phyloP scores from a whole-genome alignment of 805 yeast genomes.

The Kurtzmaniella fragi region DNA sequence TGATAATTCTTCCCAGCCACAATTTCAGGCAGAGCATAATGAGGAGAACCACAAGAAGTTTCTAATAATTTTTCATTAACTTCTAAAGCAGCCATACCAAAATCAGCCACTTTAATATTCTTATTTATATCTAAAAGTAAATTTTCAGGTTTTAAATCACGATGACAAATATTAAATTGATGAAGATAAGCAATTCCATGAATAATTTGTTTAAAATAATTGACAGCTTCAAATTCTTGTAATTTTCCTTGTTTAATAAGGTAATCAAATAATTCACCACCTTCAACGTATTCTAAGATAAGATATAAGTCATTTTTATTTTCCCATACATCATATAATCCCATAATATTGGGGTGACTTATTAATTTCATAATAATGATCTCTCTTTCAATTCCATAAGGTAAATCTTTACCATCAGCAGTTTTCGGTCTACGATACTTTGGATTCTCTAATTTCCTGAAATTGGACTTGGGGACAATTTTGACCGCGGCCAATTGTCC shows the following conservation, averaged over 20 bases:
- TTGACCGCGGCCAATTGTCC: slow-evolving; percentile 95
- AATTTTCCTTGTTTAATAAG: slow-evolving; percentile 83
- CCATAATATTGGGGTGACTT: slow-evolving; percentile 73
- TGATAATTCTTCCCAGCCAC: slow-evolving; percentile 94
- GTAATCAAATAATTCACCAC: slow-evolving; percentile 93
- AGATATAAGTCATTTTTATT: slow-evolving; percentile 77
- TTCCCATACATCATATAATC: slow-evolving; percentile 84
- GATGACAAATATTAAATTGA: slow-evolving; percentile 80
- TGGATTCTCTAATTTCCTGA: slow-evolving; percentile 46
- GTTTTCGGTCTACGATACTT: slow-evolving; percentile 33
- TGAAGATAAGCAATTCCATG: slow-evolving; percentile 82
- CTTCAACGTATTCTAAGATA: slow-evolving; percentile 92
- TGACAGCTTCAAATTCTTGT: slow-evolving; percentile 84
- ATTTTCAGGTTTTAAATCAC: slow-evolving; percentile 83
- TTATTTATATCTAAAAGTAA: slow-evolving; percentile 72
- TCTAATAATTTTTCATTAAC: slow-evolving; percentile 75
- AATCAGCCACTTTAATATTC: slow-evolving; percentile 94
- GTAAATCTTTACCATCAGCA: slow-evolving; percentile 48
- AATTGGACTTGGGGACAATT: slow-evolving; percentile 83
- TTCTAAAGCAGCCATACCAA: slow-evolving; percentile 98
- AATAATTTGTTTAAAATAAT: slow-evolving; percentile 82
- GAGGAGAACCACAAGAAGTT: slow-evolving; percentile 97
- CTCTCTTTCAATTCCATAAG: slow-evolving; percentile 83
- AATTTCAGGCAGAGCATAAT: slow-evolving; percentile 97
- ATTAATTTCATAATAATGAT: slow-evolving; percentile 80